Conservation (phyloP, 192 early-diverging fungal genomes). For the Backusella australiensis region DNA sequence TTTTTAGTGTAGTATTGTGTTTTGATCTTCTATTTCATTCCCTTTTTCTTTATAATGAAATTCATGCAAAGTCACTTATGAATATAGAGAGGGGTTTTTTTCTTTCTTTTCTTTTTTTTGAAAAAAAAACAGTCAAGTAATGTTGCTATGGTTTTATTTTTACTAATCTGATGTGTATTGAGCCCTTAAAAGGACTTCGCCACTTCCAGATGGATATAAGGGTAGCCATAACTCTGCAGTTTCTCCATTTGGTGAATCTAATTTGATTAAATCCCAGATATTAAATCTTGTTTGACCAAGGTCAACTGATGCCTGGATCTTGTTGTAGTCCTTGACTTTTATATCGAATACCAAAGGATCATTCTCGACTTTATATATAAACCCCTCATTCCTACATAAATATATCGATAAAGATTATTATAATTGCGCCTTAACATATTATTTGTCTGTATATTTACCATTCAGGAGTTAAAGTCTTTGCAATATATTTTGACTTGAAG, state of each 20-base stretch:
- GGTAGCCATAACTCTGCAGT: conserved; percentile 16
- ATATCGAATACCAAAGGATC: conserved; percentile 25
- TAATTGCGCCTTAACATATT: background rate
- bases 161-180: background rate
- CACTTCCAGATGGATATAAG: conserved; percentile 20
- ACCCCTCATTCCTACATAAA: conserved; percentile 19
- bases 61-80: background rate
- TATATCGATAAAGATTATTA: background rate
- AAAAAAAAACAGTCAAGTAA: too few species aligned
- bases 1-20: background rate
- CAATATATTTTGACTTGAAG: conserved; percentile 24
- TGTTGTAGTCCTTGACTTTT: conserved; percentile 29
- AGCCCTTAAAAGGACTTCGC: conserved; percentile 10
- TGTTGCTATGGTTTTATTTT: background rate
- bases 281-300: conserved; percentile 18
- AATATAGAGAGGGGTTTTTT: background rate
- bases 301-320: conserved; percentile 6
- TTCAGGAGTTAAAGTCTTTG: conserved; percentile 28
- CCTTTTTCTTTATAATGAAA: background rate
- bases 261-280: conserved; percentile 30
- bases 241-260: background rate
- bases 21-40: background rate
- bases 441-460: conserved; percentile 19
- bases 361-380: background rate
- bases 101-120: background rate